Conservation (phyloP, 257 asterid species). For the Penstemon davidsonii region DNA sequence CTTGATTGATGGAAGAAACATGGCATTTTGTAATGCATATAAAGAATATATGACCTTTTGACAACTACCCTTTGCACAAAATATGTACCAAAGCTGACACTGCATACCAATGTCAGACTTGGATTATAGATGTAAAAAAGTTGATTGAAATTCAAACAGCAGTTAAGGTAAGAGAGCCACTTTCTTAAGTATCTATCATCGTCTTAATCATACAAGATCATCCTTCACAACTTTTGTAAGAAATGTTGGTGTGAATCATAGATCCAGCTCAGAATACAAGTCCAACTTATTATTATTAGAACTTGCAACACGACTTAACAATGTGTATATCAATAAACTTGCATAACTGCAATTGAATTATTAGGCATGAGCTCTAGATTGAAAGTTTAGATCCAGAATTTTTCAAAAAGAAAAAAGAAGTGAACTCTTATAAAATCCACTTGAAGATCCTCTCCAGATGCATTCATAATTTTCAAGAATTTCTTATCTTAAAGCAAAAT, state of each 20-base stretch:
- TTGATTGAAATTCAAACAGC: conserved; percentile 2
- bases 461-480: neutral
- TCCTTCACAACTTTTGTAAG: conserved; percentile 12
- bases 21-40: neutral
- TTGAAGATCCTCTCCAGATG: neutral
- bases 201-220: conserved; percentile 16
- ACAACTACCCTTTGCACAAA: conserved; percentile 8
- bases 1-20: neutral
- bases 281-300: conserved; percentile 19
- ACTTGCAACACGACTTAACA: conserved; percentile 6
- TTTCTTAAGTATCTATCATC: neutral
- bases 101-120: neutral
- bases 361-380: too few relatives aligned
- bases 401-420: conserved; percentile 7
- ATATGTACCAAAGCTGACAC: conserved; percentile 16
- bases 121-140: conserved; percentile 7
- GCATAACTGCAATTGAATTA: neutral
- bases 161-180: neutral
- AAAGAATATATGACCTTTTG: neutral
- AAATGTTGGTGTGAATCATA: conserved; percentile 12
- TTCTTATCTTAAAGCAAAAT: neutral
- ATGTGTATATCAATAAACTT: neutral
- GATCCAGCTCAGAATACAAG: conserved; percentile 1
- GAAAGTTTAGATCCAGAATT: neutral
- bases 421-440: neutral